These are phyloP conservation scores for Carex myosuroides DNA, from an alignment of 176 grass and related monocot species.

Conservation along the genomic window DNA sequence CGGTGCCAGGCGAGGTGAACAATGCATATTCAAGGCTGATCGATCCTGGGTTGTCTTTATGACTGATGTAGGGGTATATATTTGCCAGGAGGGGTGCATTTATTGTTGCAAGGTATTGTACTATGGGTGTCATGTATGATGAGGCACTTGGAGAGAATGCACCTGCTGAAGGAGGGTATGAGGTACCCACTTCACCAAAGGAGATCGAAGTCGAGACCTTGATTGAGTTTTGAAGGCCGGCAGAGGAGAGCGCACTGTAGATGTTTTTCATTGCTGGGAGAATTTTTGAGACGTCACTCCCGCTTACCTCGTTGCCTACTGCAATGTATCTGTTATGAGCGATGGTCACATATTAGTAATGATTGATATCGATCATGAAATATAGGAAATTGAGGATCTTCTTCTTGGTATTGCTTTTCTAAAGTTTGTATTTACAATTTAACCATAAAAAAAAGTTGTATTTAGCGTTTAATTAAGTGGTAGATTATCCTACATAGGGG, in stretches of 20 bases:
- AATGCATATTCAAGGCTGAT: conserved; percentile 43
- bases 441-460: no score
- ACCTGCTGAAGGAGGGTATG: conserved; percentile 53
- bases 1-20: conserved; percentile 33
- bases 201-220: conserved; percentile 56
- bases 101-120: conserved; percentile 50
- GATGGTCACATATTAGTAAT: no score
- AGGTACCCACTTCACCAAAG: conserved; percentile 41
- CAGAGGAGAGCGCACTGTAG: conserved; percentile 32
- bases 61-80: conserved; percentile 74
- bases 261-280: conserved; percentile 55
- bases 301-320: conserved; percentile 59
- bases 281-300: conserved; percentile 15
- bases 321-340: conserved; percentile 41
- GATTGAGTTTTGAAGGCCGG: conserved; percentile 43
- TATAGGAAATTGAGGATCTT: neutral
- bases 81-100: conserved; percentile 54
- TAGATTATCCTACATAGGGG: no score
- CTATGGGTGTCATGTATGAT: conserved; percentile 53
- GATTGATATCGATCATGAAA: no score
- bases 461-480: no score
- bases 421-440: no score
- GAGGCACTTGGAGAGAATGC: conserved; percentile 30
- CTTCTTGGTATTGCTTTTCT: neutral
- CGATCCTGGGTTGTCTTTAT: conserved; percentile 9